These are phyloP conservation scores for Neonectria coccinea DNA, from an alignment of 2,329 filamentous ascomycete species.

Conservation along the genomic window DNA sequence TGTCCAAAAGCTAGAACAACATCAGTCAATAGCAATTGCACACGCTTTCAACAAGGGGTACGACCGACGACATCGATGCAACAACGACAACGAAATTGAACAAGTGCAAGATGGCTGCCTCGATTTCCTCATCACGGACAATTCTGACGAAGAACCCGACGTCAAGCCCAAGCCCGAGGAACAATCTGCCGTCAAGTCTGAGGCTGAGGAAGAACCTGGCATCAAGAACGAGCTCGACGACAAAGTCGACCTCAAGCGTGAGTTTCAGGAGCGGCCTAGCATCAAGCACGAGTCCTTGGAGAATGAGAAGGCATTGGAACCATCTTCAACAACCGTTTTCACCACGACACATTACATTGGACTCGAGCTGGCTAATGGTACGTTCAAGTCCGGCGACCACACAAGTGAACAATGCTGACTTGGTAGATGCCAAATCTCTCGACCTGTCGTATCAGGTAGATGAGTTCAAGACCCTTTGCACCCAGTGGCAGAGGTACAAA, in stretches of 20 bases:
- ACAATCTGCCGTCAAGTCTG: conserved; percentile 52
- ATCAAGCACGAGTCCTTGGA: conserved; percentile 19
- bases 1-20: conserved; percentile 84
- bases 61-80: conserved; percentile 82
- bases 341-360: conserved; percentile 97
- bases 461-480: conserved; percentile 88
- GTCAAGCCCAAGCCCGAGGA: conserved; percentile 30
- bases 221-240: conserved; percentile 49
- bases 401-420: conserved; percentile 47
- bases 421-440: conserved; percentile 73
- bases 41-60: conserved; percentile 95
- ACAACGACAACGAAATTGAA: conserved; percentile 61
- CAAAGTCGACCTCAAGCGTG: conserved; percentile 30
- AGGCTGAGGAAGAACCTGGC: conserved; percentile 42
- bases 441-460: conserved; percentile 85
- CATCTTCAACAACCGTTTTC: conserved; percentile 67
- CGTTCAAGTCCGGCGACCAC: conserved; percentile 45
- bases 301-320: conserved; percentile 25
- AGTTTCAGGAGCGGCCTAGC: conserved; percentile 1
- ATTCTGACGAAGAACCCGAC: conserved; percentile 53
- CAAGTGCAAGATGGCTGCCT: conserved; percentile 67
- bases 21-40: conserved; percentile 82
- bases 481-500: conserved; percentile 79
- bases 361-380: conserved; percentile 81
- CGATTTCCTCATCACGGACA: conserved; percentile 56